phyloP scores from a whole-genome alignment of 331 rosid genomes.

The Malus hybrid region DNA sequence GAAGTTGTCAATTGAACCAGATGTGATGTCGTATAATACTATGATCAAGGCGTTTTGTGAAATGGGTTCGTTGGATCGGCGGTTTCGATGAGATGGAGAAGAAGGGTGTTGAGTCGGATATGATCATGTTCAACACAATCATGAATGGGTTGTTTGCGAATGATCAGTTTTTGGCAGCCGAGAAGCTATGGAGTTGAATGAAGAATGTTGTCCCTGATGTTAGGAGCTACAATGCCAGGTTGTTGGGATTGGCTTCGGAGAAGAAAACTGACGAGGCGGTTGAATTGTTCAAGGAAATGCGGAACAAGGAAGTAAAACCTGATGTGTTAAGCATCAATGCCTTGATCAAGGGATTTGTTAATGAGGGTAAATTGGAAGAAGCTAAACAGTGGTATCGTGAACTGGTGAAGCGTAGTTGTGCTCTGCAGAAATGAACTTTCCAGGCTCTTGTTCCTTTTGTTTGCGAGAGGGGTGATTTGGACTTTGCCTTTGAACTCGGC shows the following conservation, averaged over 20 bases:
- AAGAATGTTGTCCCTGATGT: slow-evolving; percentile 36
- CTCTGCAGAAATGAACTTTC: slow-evolving; percentile 37
- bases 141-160: slow-evolving; percentile 37
- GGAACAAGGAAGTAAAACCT: slow-evolving; percentile 36
- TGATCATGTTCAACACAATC: slow-evolving; percentile 55
- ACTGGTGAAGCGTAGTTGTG: slow-evolving; percentile 28
- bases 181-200: slow-evolving; percentile 52
- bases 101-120: slow-evolving; percentile 46
- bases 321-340: slow-evolving; percentile 52
- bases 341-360: slow-evolving; percentile 52
- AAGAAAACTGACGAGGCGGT: slow-evolving; percentile 50
- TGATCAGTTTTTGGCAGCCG: slow-evolving; percentile 46
- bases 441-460: slow-evolving; percentile 47
- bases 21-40: slow-evolving; percentile 63
- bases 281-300: slow-evolving; percentile 45
- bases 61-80: slow-evolving; percentile 46
- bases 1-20: slow-evolving; percentile 42
- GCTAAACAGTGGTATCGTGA: slow-evolving; percentile 54
- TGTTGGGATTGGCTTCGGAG: slow-evolving; percentile 53
- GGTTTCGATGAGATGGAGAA: slow-evolving; percentile 37
- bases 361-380: slow-evolving; percentile 47
- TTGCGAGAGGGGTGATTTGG: slow-evolving; percentile 63
- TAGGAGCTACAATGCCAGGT: slow-evolving; percentile 47
- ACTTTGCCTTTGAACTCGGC: slow-evolving; percentile 30
- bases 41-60: slow-evolving; percentile 45